These are phyloP conservation scores for Hydrangea macrophylla DNA, from an alignment of 148 eudicot genomes.

Conservation along the genomic window DNA sequence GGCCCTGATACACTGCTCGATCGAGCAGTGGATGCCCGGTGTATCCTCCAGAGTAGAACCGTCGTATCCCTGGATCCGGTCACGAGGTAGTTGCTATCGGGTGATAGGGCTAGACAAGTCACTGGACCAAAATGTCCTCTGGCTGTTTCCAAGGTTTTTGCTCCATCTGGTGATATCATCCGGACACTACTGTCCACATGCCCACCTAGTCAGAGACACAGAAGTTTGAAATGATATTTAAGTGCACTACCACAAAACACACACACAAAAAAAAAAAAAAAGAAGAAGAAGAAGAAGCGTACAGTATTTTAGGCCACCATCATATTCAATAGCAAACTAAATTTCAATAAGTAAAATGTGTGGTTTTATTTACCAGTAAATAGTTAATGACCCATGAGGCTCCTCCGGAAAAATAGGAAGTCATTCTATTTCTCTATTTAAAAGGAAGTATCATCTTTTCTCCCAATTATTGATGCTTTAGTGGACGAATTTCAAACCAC, in stretches of 20 bases:
- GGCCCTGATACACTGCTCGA: slow-evolving; percentile 43
- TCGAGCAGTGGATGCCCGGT: slow-evolving; percentile 43
- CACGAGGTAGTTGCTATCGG: slow-evolving; percentile 81
- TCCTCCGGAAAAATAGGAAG: no score
- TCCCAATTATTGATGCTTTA: no score
- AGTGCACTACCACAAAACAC: background rate
- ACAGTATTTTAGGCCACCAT: no score
- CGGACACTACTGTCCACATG: slow-evolving; percentile 89
- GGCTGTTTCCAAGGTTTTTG: slow-evolving; percentile 89
- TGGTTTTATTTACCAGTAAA: background rate
- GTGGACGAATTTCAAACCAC: no score
- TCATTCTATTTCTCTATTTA: no score
- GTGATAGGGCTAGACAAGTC: slow-evolving; percentile 79
- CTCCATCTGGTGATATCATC: slow-evolving; percentile 81
- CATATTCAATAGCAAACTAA: background rate
- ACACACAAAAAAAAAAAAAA: background rate
- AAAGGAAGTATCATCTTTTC: no score
- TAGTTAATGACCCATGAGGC: no score
- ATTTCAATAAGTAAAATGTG: slow-evolving; percentile 4
- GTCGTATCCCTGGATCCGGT: slow-evolving; percentile 91
- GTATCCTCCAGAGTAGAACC: slow-evolving; percentile 80
- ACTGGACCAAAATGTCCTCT: slow-evolving; percentile 95
- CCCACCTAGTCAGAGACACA: slow-evolving; percentile 57
- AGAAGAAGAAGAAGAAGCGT: no score
- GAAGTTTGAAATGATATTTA: background rate